Evolutionary conservation across 306 rosid species (phyloP).

Genomic region (Senna tora): DNA sequence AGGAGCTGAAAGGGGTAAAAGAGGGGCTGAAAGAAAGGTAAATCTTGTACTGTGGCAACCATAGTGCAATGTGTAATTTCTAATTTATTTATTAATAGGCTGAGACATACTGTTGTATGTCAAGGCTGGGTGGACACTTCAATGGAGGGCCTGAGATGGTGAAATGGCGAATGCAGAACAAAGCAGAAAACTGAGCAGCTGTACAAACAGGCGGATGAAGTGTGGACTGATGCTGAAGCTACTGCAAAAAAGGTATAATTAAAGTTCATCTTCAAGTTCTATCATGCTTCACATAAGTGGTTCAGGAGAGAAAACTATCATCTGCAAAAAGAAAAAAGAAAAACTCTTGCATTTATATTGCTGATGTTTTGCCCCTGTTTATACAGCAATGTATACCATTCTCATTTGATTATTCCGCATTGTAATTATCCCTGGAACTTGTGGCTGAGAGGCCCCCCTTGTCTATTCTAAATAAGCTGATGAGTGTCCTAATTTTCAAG

Average conservation of each 20-base stretch:
- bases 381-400: background rate
- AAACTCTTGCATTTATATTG: too few species aligned
- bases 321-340: too few species aligned
- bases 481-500: conserved; percentile 14
- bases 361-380: conserved; percentile 21
- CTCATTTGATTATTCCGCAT: conserved; percentile 17
- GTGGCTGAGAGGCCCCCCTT: background rate
- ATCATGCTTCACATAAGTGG: conserved; percentile 15
- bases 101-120: conserved; percentile 97
- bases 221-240: conserved; percentile 86
- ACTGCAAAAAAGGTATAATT: conserved; percentile 76
- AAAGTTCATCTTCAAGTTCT: conserved; percentile 15
- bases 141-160: conserved; percentile 83
- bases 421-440: conserved; percentile 13
- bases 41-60: conserved; percentile 32
- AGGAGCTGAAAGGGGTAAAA: conserved; percentile 77
- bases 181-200: conserved; percentile 89
- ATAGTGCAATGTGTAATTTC: conserved; percentile 27
- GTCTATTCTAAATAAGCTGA: conserved; percentile 33
- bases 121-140: conserved; percentile 82
- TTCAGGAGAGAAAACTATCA: conserved; percentile 1
- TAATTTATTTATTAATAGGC: conserved; percentile 52
- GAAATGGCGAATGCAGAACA: conserved; percentile 95
- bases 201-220: conserved; percentile 88
- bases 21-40: conserved; percentile 81